Conservation (phyloP, 257 asterid genomes). For the Nicotiana obtusifolia region DNA sequence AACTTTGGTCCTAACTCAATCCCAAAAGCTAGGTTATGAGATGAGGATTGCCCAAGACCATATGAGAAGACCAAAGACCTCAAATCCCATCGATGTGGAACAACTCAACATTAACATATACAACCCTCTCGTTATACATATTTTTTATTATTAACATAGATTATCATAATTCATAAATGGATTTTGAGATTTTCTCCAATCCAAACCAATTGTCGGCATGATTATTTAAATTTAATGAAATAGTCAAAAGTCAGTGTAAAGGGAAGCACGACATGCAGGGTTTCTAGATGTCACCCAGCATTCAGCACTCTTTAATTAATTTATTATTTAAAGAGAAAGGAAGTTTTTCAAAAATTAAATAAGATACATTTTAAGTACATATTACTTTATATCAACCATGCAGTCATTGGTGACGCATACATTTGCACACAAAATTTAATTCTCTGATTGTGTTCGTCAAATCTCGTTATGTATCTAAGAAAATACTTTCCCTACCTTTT, state of each 20-base stretch:
- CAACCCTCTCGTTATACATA: no score
- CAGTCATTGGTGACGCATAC: conserved; percentile 23
- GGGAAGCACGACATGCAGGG: conserved; percentile 5
- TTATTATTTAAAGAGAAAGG: neutral
- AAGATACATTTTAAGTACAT: neutral
- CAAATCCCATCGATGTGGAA: no score
- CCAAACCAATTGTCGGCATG: neutral
- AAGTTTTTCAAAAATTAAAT: neutral
- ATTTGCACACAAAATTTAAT: neutral
- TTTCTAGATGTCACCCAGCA: conserved; percentile 4
- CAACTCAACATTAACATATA: no score
- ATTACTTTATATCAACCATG: conserved; percentile 1
- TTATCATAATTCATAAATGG: no score
- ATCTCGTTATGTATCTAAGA: neutral
- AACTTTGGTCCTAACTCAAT: no score
- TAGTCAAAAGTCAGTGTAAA: neutral
- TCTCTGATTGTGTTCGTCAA: neutral
- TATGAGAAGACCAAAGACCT: no score
- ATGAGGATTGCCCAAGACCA: no score
- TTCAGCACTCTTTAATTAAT: neutral
- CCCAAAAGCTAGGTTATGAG: no score
- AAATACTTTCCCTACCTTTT: neutral
- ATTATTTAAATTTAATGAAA: neutral
- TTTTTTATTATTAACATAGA: no score
- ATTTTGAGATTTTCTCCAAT: neutral